Base-by-base conservation (phyloP, 768 basidiomycete genomes). In the Russula brevipes region DNA sequence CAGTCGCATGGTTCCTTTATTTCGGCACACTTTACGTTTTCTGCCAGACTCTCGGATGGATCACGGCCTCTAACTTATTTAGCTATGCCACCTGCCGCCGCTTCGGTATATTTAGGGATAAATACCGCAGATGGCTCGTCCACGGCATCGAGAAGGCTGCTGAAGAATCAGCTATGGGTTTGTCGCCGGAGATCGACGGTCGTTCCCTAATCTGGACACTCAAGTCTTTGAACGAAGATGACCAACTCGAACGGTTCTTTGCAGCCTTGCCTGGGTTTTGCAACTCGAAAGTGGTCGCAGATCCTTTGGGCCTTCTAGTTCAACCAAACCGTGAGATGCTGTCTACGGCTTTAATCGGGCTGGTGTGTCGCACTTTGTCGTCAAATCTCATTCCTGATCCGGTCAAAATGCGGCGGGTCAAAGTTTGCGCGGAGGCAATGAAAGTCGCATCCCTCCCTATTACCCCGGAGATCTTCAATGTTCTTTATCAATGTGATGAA, bases 161-260 rank as follows among this genome's bases (percentile, higher is more conserved):
- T 7, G 38, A 39, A 11, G 38, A 39, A 11, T 7, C 38, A 7
- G 38, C 38, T 39, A 7, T 39, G 38, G 38, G 38, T 7, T 11
- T 38, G 38, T 41, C 49, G 6, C 5, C 57, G 9, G 31, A 42
- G 17, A 50, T 51, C 12, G 57, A 51, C 50, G 24, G 47, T 31
- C 57, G 57, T 12, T 14, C 39, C 17, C 24, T 59, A 2, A 8
- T 42, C 1, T 59, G 57, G 49, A 51, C 49, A 1, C 10, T 59
- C 57, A 12, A 42, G 38, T 1, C 49, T 41, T 24, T 41, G 17
- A 31, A 44, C 12, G 41, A 51, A 12, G 58, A 59, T n/a, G 31
- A 59, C 41, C 19, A 59, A 33, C 30, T 59, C 14, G 49, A 51
- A 16, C 49, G 39, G 38, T 59, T 59, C 17, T 51, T 59, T 24